Percentiles rank a stretch among this genome's conserved stretches.
Conservation (phyloP, 345 rosid species). For the Erucastrum elatum region DNA sequence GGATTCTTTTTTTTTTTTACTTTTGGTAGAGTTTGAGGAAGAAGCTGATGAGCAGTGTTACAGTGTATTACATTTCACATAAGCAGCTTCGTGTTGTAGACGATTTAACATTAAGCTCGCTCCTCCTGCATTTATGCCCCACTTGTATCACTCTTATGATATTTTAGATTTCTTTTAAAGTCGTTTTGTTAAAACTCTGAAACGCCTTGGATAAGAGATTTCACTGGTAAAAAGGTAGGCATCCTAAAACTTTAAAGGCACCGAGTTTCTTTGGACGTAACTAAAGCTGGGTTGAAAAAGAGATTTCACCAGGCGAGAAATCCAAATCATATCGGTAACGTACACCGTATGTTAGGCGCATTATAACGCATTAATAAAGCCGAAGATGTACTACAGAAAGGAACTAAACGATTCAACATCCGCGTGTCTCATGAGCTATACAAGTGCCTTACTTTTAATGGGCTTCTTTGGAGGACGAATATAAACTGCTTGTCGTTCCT, state of each 20-base stretch:
- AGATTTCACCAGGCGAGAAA: constrained; percentile 31
- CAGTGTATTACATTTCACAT: background rate
- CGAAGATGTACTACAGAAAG: background rate
- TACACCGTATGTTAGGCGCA: no score
- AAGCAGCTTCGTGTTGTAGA: constrained; percentile 35
- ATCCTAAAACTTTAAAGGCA: constrained; percentile 33
- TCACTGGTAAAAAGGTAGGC: background rate
- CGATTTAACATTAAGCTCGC: constrained; percentile 24
- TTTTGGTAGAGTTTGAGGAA: constrained; percentile 9
- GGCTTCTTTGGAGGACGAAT: background rate
- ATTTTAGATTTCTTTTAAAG: background rate
- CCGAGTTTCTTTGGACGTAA: constrained; percentile 40
- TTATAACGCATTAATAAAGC: no score
- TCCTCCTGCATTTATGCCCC: constrained; percentile 9
- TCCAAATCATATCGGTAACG: no score
- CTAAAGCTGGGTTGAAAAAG: constrained; percentile 35
- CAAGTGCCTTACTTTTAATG: background rate
- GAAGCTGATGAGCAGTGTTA: background rate
- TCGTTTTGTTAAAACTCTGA: no score
- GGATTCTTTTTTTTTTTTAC: background rate
- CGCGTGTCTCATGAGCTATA: background rate
- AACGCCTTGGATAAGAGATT: no score
- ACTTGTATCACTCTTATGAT: background rate
- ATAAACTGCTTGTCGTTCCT: background rate
- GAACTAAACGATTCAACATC: background rate